Conservation (phyloP, 495 filamentous ascomycete species). For the Neurospora sp. region DNA sequence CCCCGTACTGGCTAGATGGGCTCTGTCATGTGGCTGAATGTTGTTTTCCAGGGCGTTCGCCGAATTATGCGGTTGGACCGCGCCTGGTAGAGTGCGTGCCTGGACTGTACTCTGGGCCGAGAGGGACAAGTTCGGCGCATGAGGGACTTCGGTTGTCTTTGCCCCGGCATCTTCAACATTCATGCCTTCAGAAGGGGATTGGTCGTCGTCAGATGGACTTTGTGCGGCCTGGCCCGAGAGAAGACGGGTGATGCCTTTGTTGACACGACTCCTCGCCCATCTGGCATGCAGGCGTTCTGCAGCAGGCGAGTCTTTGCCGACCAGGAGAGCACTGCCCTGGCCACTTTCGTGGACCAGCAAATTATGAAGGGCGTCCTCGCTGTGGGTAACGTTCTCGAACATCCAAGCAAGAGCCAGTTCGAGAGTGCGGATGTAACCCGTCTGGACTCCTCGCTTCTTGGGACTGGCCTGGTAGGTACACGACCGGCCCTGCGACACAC, state of each 20-base stretch:
- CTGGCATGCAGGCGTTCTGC: conserved; percentile 46
- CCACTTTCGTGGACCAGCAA: conserved; percentile 19
- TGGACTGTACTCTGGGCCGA: conserved; percentile 23
- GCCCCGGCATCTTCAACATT: conserved; percentile 23
- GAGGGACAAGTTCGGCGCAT: conserved; percentile 14
- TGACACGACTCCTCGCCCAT: conserved; percentile 48
- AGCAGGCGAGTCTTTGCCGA: conserved; percentile 39
- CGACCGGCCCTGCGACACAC: conserved; percentile 44
- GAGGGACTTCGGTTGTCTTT: neutral
- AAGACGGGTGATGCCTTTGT: conserved; percentile 43
- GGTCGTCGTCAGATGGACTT: conserved; percentile 23
- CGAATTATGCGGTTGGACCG: neutral
- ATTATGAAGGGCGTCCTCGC: conserved; percentile 19
- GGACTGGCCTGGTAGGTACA: conserved; percentile 62
- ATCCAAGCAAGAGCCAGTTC: conserved; percentile 38
- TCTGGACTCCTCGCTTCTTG: conserved; percentile 60
- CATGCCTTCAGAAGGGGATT: conserved; percentile 22
- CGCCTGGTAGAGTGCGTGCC: conserved; percentile 7
- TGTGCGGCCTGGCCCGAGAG: conserved; percentile 31
- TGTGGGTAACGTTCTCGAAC: conserved; percentile 21
- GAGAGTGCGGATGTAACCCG: conserved; percentile 53
- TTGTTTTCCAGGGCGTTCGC: neutral
- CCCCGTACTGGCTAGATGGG: neutral
- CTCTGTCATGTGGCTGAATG: neutral
- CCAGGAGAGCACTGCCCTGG: conserved; percentile 12